Evolutionary conservation across 2,329 filamentous ascomycete species (phyloP), one percentile per base, ranked within the genome.

Genomic region (Celoporthe dispersa): DNA sequence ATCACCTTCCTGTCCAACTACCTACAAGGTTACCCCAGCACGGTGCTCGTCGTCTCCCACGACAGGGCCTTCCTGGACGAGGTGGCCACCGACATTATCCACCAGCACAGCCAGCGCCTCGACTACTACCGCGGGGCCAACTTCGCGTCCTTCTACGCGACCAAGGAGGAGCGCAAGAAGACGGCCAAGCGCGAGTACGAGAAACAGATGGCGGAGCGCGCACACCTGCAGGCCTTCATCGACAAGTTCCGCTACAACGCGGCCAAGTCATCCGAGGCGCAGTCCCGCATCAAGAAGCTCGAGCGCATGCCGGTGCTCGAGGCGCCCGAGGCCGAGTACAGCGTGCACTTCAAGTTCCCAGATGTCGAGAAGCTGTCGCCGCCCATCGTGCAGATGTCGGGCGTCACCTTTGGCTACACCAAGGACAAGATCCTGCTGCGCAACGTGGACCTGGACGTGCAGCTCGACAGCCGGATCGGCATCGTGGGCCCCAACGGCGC

Each of bases 191-290:
- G 94, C 77, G 96, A 99, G 81, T 99, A 99, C 82, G 96, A 99
- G 82, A 98, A 97, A 82, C 96, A 99, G 79, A 97, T 98, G 94
- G 94, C 87, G 0, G 90, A 95, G 81, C 89, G 96, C 75, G 94
- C 94, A 41, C 96, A 99, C 85, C 83, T 99, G 73, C 96, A 99
- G 84, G 91, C 93, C 37, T 99, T 99, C 82, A 99, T 99, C 83
- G 96, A 99, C 87, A 99, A 99, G 83, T 99, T 99, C 87, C 90
- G 96, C 67, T 99, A 99, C 87, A 99, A 99, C 79, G 96, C 96
- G 37, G 96, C 95, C 77, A 99, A 99, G 81, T 98, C 96, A 0
- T 97, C 95, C 11, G 96, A 99, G 85, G 96, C 96, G 1, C 96
- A 99, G 79, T 98, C 95, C 0, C 91, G 96, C 77, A 98, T 99